Conservation (phyloP, 2,329 filamentous ascomycete genomes). For the Arthrobotrys entomopaga region DNA sequence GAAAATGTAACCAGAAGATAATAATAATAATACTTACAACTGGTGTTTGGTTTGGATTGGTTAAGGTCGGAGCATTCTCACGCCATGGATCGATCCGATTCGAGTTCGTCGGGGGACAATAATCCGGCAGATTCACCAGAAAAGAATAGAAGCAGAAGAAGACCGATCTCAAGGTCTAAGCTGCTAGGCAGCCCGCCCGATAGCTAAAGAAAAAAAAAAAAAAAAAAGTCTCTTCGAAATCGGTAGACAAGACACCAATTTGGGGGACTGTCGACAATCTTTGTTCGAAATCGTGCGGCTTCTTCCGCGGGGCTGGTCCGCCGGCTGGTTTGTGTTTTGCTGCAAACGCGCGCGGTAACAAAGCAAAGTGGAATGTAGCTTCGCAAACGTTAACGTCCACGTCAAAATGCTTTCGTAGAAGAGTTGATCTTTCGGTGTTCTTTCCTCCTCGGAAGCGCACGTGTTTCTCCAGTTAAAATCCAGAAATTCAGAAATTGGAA, state of each 20-base stretch:
- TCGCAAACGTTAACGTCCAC: conserved; percentile 46
- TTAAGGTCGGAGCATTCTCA: conserved; percentile 9
- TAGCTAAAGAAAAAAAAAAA: conserved; percentile 6
- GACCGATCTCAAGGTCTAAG: conserved; percentile 16
- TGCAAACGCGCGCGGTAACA: conserved; percentile 34
- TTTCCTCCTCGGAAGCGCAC: too few species aligned
- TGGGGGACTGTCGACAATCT: conserved; percentile 19
- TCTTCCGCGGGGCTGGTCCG: conserved; percentile 22
- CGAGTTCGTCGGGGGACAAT: background rate
- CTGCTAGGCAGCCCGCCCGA: conserved; percentile 48
- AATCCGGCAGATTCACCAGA: conserved; percentile 14
- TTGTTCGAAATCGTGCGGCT: conserved; percentile 28
- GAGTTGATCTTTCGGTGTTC: conserved; percentile 7
- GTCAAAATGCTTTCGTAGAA: conserved; percentile 40
- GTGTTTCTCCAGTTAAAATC: too few species aligned
- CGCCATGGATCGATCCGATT: conserved; percentile 19
- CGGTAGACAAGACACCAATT: background rate
- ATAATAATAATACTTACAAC: conserved; percentile 16
- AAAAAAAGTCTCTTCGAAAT: background rate
- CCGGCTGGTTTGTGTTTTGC: conserved; percentile 22
- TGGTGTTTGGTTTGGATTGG: conserved; percentile 4
- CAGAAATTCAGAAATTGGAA: too few species aligned
- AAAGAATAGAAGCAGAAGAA: too few species aligned
- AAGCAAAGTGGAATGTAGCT: conserved; percentile 41
- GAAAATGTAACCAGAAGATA: background rate